phyloP scores from a whole-genome alignment of 345 rosid species.

The Eucalyptus cloeziana region DNA sequence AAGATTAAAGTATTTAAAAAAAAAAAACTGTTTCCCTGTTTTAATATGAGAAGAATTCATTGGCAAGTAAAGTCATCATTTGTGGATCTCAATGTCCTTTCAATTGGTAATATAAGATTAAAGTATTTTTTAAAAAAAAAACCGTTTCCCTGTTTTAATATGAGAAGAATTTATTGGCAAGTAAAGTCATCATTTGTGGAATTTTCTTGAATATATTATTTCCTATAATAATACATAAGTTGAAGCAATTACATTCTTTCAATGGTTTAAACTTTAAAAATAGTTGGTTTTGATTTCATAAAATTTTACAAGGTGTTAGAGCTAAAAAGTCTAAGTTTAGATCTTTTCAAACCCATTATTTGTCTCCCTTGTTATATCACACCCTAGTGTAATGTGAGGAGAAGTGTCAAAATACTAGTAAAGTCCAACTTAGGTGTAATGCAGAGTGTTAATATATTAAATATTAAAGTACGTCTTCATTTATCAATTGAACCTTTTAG shows the following conservation, averaged over 20 bases:
- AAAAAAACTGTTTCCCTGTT: not conserved
- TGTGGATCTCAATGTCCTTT: too few species aligned
- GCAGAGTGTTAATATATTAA: not conserved
- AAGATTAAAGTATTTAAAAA: not conserved
- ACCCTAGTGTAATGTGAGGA: not conserved
- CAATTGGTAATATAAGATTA: too few species aligned
- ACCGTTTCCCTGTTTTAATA: not conserved
- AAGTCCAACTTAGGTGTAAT: not conserved
- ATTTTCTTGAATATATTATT: not conserved
- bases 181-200: not conserved
- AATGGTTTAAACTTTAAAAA: not conserved
- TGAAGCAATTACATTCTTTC: not conserved
- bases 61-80: not conserved
- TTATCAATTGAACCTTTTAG: not conserved
- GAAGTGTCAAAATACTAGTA: not conserved
- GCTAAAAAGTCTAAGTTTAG: fast-evolving
- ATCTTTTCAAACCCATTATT: not conserved
- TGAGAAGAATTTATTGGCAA: not conserved
- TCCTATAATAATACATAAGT: not conserved
- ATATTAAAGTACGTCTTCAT: not conserved
- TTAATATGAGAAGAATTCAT: not conserved
- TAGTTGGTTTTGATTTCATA: not conserved
- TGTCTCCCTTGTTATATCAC: not conserved
- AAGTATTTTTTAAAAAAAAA: too few species aligned
- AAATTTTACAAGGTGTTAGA: not conserved